A percentile compares a stretch with the other conserved stretches of the same genome.
These are phyloP conservation scores for Aspergillus cavernicola DNA, from an alignment of 495 filamentous ascomycete genomes.

Conservation along the genomic window DNA sequence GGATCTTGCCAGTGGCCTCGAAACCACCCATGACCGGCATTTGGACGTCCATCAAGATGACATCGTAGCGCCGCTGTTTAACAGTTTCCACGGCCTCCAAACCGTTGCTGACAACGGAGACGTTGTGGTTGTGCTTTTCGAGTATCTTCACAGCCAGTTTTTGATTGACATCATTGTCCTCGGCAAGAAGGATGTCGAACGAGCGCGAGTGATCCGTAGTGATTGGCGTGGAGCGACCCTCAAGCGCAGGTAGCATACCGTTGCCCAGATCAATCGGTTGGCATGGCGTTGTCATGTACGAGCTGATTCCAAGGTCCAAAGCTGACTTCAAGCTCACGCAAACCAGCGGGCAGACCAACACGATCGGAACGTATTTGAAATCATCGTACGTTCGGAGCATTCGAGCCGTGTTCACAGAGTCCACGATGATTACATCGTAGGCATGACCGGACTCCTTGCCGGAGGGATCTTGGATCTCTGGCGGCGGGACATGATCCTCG, in stretches of 20 bases:
- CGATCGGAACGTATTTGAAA: conserved; percentile 97
- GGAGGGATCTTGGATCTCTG: conserved; percentile 54
- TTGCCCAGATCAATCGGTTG: conserved; percentile 94
- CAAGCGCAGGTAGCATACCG: conserved; percentile 95
- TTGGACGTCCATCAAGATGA: conserved; percentile 98
- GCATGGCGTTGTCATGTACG: conserved; percentile 98
- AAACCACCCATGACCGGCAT: conserved; percentile 99
- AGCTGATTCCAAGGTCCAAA: conserved; percentile 92
- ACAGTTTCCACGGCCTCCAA: conserved; percentile 86
- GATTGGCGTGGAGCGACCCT: conserved; percentile 88
- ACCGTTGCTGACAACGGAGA: conserved; percentile 94
- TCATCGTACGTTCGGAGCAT: conserved; percentile 82
- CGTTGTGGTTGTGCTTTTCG: conserved; percentile 95
- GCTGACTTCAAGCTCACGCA: conserved; percentile 92
- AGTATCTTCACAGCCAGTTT: conserved; percentile 94
- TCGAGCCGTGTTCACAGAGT: conserved; percentile 86
- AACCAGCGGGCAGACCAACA: conserved; percentile 85
- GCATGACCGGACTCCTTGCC: conserved; percentile 58
- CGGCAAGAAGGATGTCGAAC: conserved; percentile 92
- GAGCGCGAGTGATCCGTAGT: conserved; percentile 91
- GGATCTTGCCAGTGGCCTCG: conserved; percentile 94
- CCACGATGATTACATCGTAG: conserved; percentile 97
- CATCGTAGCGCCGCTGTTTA: conserved; percentile 87
- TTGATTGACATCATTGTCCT: conserved; percentile 98
- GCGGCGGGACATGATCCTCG: conserved; percentile 54